These are phyloP conservation scores for Blastobotrys peoriensis DNA, from an alignment of 805 yeast genomes.

Conservation along the genomic window DNA sequence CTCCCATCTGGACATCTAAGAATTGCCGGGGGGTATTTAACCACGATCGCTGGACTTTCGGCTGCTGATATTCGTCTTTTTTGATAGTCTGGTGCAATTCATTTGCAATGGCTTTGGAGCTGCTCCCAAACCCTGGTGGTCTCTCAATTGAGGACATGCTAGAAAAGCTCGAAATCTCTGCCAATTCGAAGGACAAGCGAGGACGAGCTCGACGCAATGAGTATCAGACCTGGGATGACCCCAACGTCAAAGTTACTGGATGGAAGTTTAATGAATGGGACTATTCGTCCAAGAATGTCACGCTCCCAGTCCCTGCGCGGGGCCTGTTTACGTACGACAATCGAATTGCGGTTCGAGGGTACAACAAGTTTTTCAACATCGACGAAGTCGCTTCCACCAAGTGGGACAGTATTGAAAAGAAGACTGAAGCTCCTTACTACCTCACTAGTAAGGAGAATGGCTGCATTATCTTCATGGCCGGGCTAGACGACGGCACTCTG, in stretches of 20 bases:
- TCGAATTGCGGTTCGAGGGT: conserved; percentile 71
- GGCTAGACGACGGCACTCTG: conserved; percentile 65
- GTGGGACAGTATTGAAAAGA: conserved; percentile 38
- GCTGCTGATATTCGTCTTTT: too few species aligned
- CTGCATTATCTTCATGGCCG: conserved; percentile 80
- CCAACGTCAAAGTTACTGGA: conserved; percentile 24
- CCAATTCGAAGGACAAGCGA: conserved; percentile 5
- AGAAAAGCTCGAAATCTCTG: background rate
- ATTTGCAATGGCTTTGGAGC: too few species aligned
- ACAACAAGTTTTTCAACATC: conserved; percentile 88
- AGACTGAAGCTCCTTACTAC: conserved; percentile 70
- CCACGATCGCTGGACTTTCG: too few species aligned
- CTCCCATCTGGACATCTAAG: too few species aligned
- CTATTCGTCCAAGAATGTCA: conserved; percentile 50
- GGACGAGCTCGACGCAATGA: conserved; percentile 18
- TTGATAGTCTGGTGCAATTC: too few species aligned
- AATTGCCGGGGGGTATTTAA: too few species aligned
- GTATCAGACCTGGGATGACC: conserved; percentile 24
- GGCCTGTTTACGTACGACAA: conserved; percentile 57
- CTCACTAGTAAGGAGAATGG: conserved; percentile 89
- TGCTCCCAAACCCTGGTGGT: conserved; percentile 7
- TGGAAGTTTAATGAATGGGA: conserved; percentile 96
- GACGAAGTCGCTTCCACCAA: conserved; percentile 55
- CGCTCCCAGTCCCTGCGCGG: conserved; percentile 69
- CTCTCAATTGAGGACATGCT: background rate